Conservation (phyloP, 306 rosid genomes). For the Corylus americana region DNA sequence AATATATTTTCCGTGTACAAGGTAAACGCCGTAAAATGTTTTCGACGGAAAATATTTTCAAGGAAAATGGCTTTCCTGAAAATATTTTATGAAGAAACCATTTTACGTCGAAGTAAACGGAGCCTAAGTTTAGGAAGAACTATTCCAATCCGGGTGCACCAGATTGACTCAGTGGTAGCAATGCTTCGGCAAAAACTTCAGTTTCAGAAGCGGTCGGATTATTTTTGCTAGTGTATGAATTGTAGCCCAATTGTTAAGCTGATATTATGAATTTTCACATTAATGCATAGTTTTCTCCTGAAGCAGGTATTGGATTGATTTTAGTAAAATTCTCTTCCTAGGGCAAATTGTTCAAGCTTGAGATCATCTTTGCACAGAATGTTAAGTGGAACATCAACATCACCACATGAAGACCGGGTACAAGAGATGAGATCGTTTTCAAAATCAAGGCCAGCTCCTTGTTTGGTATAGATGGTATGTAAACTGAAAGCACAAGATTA, state of each 20-base stretch:
- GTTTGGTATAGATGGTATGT: conserved; percentile 56
- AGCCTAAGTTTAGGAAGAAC: conserved; percentile 79
- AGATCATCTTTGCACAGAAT: conserved; percentile 57
- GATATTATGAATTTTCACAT: conserved; percentile 1
- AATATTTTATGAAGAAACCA: too few species aligned
- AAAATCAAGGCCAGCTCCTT: conserved; percentile 63
- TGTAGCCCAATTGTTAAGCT: conserved; percentile 18
- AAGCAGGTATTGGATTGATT: conserved; percentile 73
- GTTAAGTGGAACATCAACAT: conserved; percentile 62
- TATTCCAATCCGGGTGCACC: conserved; percentile 80
- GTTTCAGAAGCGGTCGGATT: conserved; percentile 56
- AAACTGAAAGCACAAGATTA: conserved; percentile 45
- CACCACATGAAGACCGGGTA: conserved; percentile 68
- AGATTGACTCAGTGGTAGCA: conserved; percentile 75
- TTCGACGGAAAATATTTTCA: too few species aligned
- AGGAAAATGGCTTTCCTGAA: too few species aligned
- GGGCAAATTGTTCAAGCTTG: conserved; percentile 58
- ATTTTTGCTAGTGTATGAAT: background rate
- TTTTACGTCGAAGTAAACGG: too few species aligned
- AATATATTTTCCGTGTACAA: too few species aligned
- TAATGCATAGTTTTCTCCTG: conserved; percentile 6
- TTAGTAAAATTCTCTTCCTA: conserved; percentile 69
- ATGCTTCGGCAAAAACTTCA: conserved; percentile 89
- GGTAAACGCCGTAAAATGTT: too few species aligned
- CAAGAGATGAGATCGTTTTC: conserved; percentile 59